Base-by-base conservation (phyloP, 768 basidiomycete genomes). In the Tulasnella sp. region DNA sequence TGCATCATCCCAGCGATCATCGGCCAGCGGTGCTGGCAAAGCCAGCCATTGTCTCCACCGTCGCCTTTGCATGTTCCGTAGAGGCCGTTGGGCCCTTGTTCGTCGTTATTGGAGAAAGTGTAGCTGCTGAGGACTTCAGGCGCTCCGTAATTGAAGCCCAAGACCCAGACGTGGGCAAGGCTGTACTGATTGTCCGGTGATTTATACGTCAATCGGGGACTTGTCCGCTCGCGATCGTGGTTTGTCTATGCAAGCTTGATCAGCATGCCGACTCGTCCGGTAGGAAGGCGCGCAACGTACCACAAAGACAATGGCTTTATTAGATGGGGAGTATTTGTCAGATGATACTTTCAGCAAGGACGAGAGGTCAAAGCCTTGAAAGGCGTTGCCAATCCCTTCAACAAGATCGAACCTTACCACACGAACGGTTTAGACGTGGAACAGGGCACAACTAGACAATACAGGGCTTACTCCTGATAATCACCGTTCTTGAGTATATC, bases 121-220 rank as follows among this genome's bases (percentile, higher is more conserved):
- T 80, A 85, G 60, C 77, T 77, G 0, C 80, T 83, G 1, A 84
- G 71, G 50, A 85, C 68, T 0, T 78, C 77, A 0, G 81, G 80
- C 7, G 76, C 81, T 54, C 83, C 82, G 66, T 81, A 85, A 0
- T 82, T 72, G 64, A 83, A 78, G 32, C 41, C 42, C 17, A 56
- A 42, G 11, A 42, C 25, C 32, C 29, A 56, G 54, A 46, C 41
- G 37, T 53, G 37, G 15, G 51, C 32, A 2, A 52, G 32, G 12
- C 32, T 39, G 50, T 52, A 52, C 14, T 25, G 32, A 6, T 52
- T 52, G 12, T 27, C 25, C 23, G 50, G 50, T 4, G 50, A 52
- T 36, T 52, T 52, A 36, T 52, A 52, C 1, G 32, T 31, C 32
- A 52, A 36, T 0, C 81, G 81, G 50, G 34, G 27, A 2, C 50